These are phyloP conservation scores for Boletus tylopilopsis DNA, from an alignment of 768 basidiomycete species.

Conservation along the genomic window DNA sequence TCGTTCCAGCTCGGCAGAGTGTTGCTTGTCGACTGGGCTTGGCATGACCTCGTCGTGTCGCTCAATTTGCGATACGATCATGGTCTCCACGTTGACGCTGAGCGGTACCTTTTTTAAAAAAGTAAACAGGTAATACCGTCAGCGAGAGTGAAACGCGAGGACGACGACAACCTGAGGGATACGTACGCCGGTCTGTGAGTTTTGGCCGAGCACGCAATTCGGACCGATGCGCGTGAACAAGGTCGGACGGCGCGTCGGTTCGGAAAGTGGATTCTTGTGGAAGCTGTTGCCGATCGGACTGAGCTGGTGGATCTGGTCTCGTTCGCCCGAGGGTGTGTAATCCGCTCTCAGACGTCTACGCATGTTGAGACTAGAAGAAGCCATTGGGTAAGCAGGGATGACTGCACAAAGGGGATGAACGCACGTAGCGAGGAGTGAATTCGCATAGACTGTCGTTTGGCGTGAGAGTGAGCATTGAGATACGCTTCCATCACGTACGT, in stretches of 20 bases:
- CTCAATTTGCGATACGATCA: slow-evolving; percentile 29
- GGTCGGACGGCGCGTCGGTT: slow-evolving; percentile 15
- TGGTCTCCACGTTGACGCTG: slow-evolving; percentile 33
- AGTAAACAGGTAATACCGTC: no score
- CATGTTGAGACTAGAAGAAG: slow-evolving; percentile 23
- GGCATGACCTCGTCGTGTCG: slow-evolving; percentile 23
- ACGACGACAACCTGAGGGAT: neutral
- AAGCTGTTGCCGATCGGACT: slow-evolving; percentile 10
- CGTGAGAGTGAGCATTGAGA: neutral
- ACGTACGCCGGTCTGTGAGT: slow-evolving; percentile 24
- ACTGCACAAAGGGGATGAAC: neutral
- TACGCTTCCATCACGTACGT: slow-evolving; percentile 13
- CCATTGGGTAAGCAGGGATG: neutral
- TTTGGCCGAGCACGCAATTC: slow-evolving; percentile 23
- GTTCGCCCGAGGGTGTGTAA: slow-evolving; percentile 22
- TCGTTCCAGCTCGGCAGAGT: slow-evolving; percentile 8
- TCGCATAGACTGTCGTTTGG: slow-evolving; percentile 33
- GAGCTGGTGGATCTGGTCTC: slow-evolving; percentile 14
- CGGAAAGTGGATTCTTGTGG: slow-evolving; percentile 16
- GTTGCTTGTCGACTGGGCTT: neutral
- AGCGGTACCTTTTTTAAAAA: slow-evolving; percentile 15
- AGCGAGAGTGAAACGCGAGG: no score
- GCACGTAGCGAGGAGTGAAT: slow-evolving; percentile 34
- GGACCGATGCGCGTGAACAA: neutral
- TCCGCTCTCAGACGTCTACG: slow-evolving; percentile 29